Percentiles rank a stretch among this genome's conserved stretches.
Conservation (phyloP, 2,329 filamentous ascomycete species). For the Herpotrichia juniperi region DNA sequence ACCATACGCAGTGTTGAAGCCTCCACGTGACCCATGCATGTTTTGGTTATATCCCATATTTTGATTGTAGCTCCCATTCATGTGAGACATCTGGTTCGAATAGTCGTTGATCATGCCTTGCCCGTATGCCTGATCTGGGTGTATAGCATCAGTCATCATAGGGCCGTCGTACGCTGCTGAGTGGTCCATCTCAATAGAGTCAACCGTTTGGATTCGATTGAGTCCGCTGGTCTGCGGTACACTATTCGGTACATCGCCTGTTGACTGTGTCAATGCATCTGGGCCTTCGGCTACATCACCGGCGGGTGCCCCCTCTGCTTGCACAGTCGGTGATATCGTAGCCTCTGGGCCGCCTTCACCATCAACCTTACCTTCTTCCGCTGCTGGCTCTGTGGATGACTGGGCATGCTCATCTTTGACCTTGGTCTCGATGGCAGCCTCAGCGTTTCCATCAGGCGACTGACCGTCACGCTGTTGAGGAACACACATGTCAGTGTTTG, state of each 20-base stretch:
- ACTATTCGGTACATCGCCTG: conserved; percentile 22
- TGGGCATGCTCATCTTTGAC: conserved; percentile 35
- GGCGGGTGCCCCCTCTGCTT: conserved; percentile 9
- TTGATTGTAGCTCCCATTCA: conserved; percentile 47
- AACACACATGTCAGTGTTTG: conserved; percentile 31
- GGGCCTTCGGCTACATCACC: conserved; percentile 14
- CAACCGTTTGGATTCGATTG: conserved; percentile 43
- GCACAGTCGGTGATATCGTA: conserved; percentile 3
- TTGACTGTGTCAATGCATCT: conserved; percentile 21
- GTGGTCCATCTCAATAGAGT: conserved; percentile 30
- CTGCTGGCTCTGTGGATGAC: conserved; percentile 25
- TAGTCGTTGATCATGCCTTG: conserved; percentile 50
- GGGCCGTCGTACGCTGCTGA: conserved; percentile 28
- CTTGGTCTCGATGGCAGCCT: conserved; percentile 40
- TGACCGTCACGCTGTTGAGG: conserved; percentile 36
- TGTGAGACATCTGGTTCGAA: conserved; percentile 65
- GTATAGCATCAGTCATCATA: conserved; percentile 38
- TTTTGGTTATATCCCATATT: conserved; percentile 44
- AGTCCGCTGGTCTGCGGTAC: conserved; percentile 24
- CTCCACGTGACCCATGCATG: conserved; percentile 53
- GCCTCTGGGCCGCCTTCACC: conserved; percentile 12
- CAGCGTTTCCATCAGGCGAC: conserved; percentile 34
- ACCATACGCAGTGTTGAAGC: conserved; percentile 47
- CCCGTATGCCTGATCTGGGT: conserved; percentile 25
- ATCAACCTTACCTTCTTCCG: conserved; percentile 38